Evolutionary conservation across 2,329 filamentous ascomycete genomes (phyloP), one percentile per base, ranked within the genome.

Genomic region (Fusarium mundagurra): DNA sequence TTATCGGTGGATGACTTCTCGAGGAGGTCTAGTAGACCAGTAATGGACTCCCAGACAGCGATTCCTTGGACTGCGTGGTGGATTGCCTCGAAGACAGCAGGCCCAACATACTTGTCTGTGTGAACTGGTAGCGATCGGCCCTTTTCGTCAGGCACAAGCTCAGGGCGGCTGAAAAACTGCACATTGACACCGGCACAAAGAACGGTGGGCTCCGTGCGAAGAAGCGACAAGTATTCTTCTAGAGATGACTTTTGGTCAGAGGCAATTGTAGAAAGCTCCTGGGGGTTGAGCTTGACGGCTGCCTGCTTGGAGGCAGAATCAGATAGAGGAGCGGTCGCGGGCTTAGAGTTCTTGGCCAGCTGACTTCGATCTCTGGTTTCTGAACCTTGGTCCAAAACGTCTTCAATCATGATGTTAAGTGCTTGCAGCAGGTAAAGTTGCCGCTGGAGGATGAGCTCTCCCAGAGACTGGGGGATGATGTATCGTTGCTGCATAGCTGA

Each of bases 121-220:
- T 81, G 64, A 3, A 80, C 76, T 2, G 83, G 82, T 5, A 86
- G 51, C 1, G 51, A 67, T 4, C 83, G 81, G 4, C 86, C 86
- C 57, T 82, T 84, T 45, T 87, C 84, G 57, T 88, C 86, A 0
- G 78, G 68, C 1, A 88, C 64, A 8, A 86, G 78, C 67, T 87
- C 85, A 1, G 83, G 83, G 4, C 81, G 78, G 61, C 78, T 85
- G 64, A 80, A 84, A 73, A 85, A 85, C 64, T 76, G 80, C 12
- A 71, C 43, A 36, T 83, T 84, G 69, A 85, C 82, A 2, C 75
- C 73, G 17, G 81, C 59, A 8, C 77, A 67, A 2, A 86, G 74
- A 2, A 84, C 76, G 1, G 74, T 72, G 16, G 84, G 80, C 38
- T 83, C 81, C 0, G 74, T 69, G 2, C 74, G 75, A 11, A 85